Base-by-base conservation (phyloP, 805 yeast species). In the Scheffersomyces amazonensis region DNA sequence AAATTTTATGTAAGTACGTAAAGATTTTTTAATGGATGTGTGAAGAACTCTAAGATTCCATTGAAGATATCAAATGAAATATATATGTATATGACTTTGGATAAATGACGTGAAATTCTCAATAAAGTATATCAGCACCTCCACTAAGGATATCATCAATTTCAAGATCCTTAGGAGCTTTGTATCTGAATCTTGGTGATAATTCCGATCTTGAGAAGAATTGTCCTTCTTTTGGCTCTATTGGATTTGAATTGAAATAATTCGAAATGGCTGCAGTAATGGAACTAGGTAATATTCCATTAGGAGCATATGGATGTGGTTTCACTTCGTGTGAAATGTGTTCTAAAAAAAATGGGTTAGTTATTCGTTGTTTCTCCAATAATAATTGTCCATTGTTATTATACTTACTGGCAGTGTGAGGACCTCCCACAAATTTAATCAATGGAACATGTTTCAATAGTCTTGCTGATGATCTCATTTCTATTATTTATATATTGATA, bases 391-490 rank as follows among this genome's bases (percentile, higher is more conserved):
- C n/a, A n/a, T n/a, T n/a, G n/a, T n/a, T n/a, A n/a, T 72, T 79
- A 40, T 64, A 67, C 81, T 71, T 48, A 68, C 30, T 61, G 41
- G 66, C 58, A 21, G 69, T 55, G 58, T 82, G 87, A 35, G 88
- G 83, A 33, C 89, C 89, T 30, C 97, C 96, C 33, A 88, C 76
- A 57, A 91, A 91, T 55, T 83, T 84, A 65, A 91, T 91, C 60
- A 81, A 69, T 12, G 95, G 96, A 17, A 73, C 69, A 55, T 77
- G 74, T 48, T 66, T 60, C 37, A 65, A 53, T 43, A 66, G 51
- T 37, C 58, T 51, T 19, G 54, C 41, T 16, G 66, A 47, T 31
- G 56, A 49, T 51, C 54, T 68, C 75, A 69, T 69, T 30, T 6
- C 6, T 20, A 7, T 7, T 20, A 10, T 20, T 20, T 10, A 7